phyloP scores from a whole-genome alignment of 1,139 yeast species.

The Sugiyamaella grinbergsii region DNA sequence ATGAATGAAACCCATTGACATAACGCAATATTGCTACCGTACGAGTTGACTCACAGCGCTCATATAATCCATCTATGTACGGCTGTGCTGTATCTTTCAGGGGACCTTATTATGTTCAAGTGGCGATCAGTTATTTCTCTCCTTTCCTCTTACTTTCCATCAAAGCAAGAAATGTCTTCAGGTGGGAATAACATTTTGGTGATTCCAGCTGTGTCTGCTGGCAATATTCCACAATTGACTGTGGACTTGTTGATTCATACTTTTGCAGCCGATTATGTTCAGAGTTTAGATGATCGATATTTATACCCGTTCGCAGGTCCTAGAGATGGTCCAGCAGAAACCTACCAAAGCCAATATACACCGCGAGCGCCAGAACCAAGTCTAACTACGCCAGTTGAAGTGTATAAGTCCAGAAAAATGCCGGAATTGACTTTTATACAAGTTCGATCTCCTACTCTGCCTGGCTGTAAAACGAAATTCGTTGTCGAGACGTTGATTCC shows the following conservation, averaged over 20 bases:
- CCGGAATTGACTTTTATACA: conserved; percentile 59
- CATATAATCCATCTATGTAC: no score
- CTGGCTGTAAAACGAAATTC: conserved; percentile 58
- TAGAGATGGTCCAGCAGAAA: conserved; percentile 50
- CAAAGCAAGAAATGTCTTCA: neutral
- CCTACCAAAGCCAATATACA: conserved; percentile 22
- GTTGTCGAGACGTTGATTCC: conserved; percentile 57
- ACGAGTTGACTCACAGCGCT: no score
- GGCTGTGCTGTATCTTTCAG: no score
- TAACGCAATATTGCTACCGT: no score
- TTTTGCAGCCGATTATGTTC: conserved; percentile 53
- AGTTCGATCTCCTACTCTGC: conserved; percentile 81
- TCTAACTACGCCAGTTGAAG: conserved; percentile 63
- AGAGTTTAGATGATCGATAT: conserved; percentile 58
- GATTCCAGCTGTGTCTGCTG: conserved; percentile 80
- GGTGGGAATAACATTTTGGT: conserved; percentile 44
- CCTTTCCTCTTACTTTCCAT: no score
- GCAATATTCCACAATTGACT: conserved; percentile 86
- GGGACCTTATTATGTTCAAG: no score
- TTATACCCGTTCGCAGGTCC: conserved; percentile 88
- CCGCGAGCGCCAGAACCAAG: conserved; percentile 38
- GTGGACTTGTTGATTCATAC: conserved; percentile 74
- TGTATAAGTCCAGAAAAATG: conserved; percentile 26
- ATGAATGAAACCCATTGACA: no score
- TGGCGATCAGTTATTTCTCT: no score